phyloP scores from a whole-genome alignment of 768 basidiomycete species.

The Boletellus emodensis region DNA sequence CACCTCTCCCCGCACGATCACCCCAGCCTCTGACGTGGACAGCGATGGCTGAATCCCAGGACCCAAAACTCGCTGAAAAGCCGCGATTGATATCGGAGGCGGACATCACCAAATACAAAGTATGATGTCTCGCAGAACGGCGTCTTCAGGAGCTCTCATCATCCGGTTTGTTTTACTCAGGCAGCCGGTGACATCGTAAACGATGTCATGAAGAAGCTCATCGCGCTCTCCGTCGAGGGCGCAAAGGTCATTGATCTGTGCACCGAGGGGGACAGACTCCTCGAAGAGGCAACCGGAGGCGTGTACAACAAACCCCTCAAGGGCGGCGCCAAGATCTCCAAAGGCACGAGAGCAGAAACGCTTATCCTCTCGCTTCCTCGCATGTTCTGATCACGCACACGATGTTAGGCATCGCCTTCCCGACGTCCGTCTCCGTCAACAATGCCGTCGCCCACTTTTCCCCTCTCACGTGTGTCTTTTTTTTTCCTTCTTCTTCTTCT shows the following conservation, averaged over 20 bases:
- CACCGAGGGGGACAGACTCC: constrained; percentile 87
- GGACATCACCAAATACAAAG: constrained; percentile 88
- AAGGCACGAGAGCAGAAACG: constrained; percentile 54
- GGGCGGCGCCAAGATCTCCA: constrained; percentile 72
- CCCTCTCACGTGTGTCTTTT: constrained; percentile 73
- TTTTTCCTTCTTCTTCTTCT: background rate
- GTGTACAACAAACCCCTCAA: constrained; percentile 92
- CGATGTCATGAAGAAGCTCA: constrained; percentile 78
- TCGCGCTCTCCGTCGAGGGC: constrained; percentile 72
- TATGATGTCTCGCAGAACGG: constrained; percentile 29
- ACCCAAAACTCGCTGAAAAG: constrained; percentile 45
- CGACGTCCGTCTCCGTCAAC: constrained; percentile 91
- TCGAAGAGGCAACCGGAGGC: constrained; percentile 78
- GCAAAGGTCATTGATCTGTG: constrained; percentile 89
- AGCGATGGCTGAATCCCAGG: constrained; percentile 60
- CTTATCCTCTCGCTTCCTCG: background rate
- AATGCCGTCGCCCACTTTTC: constrained; percentile 95
- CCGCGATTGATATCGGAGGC: constrained; percentile 56
- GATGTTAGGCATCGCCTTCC: constrained; percentile 83
- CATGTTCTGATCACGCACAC: constrained; percentile 5
- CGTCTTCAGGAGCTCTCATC: constrained; percentile 9
- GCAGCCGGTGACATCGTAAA: constrained; percentile 90
- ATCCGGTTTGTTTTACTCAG: constrained; percentile 36
- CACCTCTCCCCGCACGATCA: constrained; percentile 5
- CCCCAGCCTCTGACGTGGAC: constrained; percentile 1